phyloP scores from a whole-genome alignment of 2,329 filamentous ascomycete genomes.

The Exophiala sp. region DNA sequence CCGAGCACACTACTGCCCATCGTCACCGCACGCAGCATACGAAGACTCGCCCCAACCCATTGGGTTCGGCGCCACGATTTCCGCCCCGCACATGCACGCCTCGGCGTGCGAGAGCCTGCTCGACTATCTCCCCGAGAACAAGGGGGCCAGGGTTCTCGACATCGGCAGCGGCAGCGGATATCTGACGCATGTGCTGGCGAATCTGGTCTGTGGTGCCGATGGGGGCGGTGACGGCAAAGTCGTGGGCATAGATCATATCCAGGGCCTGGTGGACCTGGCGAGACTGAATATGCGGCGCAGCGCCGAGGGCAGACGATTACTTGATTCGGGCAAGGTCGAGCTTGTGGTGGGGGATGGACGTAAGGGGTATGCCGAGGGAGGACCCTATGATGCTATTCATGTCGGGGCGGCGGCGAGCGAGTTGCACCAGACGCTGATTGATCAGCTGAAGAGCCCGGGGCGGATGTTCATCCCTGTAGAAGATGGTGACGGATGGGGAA shows the following conservation, averaged over 20 bases:
- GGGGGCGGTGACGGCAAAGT: conserved; percentile 48
- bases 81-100: conserved; percentile 68
- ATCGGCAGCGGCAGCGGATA: conserved; percentile 75
- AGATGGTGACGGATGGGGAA: conserved; percentile 33
- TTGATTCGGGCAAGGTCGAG: conserved; percentile 59
- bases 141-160: conserved; percentile 57
- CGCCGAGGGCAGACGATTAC: conserved; percentile 51
- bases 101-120: conserved; percentile 59
- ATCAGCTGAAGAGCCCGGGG: conserved; percentile 73
- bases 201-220: conserved; percentile 50
- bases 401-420: conserved; percentile 79
- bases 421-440: conserved; percentile 65
- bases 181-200: conserved; percentile 79
- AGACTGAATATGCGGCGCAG: conserved; percentile 61
- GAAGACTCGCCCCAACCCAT: conserved; percentile 64
- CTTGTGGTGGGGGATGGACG: conserved; percentile 73
- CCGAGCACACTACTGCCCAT: conserved; percentile 63
- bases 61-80: conserved; percentile 63
- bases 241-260: conserved; percentile 70
- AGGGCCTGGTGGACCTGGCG: conserved; percentile 56
- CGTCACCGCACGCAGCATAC: conserved; percentile 53
- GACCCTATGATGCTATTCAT: conserved; percentile 86
- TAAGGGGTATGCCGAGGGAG: conserved; percentile 54
- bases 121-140: conserved; percentile 48
- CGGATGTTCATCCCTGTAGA: conserved; percentile 63